Evolutionary conservation across 352 stramenopile species (phyloP), one percentile per base, ranked within the genome.

Genomic region (Phytophthora boehmeriae): DNA sequence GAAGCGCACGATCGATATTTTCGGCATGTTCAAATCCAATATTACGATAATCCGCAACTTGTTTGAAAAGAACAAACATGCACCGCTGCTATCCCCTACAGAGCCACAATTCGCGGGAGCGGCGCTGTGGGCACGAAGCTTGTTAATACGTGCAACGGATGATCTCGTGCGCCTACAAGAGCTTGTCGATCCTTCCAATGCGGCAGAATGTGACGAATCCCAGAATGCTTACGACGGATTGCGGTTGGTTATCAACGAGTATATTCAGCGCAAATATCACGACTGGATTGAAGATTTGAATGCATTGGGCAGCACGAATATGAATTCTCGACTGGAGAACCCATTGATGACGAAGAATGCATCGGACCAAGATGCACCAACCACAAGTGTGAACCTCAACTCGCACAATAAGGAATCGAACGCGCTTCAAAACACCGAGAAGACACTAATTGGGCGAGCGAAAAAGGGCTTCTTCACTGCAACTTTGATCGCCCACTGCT

Each of bases 401-500:
- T 63, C 52, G 22, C 66, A 75, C 41, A 39, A 57, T 17, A 76
- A 83, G 39, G 83, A 91, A n/a, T 46, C 70, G 25, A 92, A 91
- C 13, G 75, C 76, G 5, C 63, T 87, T 3, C 81, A 90, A 59
- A 90, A 91, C 62, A 96, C 72, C 0, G 83, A 93, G 48, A 93
- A 93, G 52, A 90, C 83, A 4, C 56, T 95, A 2, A 92, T 95
- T 52, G 73, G 85, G 30, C 76, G 86, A 2, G 84, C 80, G 1
- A 93, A 94, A 36, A 88, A 90, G 54, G 87, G 83, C 16, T 94
- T 96, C 66, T 98, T 19, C 89, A 97, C 30, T 98, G 92, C 66
- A 98, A 98, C 59, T 98, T 98, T 48, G 94, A 98, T 71, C 78
- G 86, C 3, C 89, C 89, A 16, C 71, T 98, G 54, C 64, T 98